Base-by-base conservation (phyloP, 306 rosid species). In the Acacia melanoxylon region DNA sequence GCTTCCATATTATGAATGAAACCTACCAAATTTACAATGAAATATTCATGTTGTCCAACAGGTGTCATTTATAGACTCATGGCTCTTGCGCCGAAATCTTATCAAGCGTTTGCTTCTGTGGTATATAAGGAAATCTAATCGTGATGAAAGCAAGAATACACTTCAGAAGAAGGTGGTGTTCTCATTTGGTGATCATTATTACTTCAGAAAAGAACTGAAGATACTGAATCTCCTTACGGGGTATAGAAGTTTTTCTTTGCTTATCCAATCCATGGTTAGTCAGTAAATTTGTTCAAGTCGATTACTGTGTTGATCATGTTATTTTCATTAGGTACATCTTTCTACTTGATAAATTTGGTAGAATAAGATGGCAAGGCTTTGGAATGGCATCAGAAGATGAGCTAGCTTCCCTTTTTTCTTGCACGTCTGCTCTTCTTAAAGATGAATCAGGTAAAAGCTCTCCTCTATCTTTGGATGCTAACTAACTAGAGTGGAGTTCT, bases 111-210 rank as follows among this genome's bases (percentile, higher is more conserved):
- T 91, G 83, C 91, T 93, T 83, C 91, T 95, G 72, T 78, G 92
- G 90, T 81, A 86, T 62, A 91, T 88, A 89, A 95, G 86, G 89
- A 93, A 90, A 82, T 81, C 97, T 35, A 86, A 76, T 52, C 54
- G 69, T 11, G 80, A 85, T 27, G 91, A 81, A 82, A 78, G 42
- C 77, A 79, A 77, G 63, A 85, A 71, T 63, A 56, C 86, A 59
- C 90, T 86, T 78, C 81, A 84, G 80, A 86, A 80, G 90, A 89
- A 89, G 81, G 87, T 76, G 6, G 92, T 86, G 46, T 93, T 89
- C 87, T 91, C 97, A 20, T 93, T 95, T 76, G 98, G 98, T 20
- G 99, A 93, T 86, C 95, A 93, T 87, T 95, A 92, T 86, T 91
- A 92, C 93, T 93, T 95, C 84, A 86, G 98, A 85, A 95, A 95